A percentile compares a stretch with the other conserved stretches of the same genome.
Conservation (phyloP, 2,329 filamentous ascomycete species). For the Colletotrichum noveboracense region DNA sequence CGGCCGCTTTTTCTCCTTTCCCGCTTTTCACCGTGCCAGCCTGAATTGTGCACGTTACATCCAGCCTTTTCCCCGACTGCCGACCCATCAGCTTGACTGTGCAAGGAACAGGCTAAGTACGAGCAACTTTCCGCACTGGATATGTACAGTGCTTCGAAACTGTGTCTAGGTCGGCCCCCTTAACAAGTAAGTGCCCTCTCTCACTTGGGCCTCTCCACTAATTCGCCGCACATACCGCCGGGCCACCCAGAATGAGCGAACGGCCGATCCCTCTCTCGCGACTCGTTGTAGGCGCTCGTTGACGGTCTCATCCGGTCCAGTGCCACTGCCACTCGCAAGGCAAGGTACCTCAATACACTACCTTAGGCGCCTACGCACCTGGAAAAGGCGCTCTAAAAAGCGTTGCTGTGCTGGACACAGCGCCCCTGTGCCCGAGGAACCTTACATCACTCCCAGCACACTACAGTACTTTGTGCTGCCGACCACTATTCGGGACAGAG, state of each 20-base stretch:
- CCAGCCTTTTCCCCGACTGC: not conserved
- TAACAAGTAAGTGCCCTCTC: conserved; percentile 1
- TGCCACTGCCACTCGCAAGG: not conserved
- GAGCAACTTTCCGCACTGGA: not conserved
- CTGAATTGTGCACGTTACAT: not conserved
- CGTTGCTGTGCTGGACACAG: not conserved
- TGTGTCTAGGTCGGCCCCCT: not conserved
- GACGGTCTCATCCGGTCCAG: not conserved
- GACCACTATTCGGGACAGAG: not conserved
- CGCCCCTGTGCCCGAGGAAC: not conserved
- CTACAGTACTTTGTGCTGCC: not conserved
- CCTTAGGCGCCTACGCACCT: not conserved
- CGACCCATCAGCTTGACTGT: not conserved
- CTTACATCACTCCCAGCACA: not conserved
- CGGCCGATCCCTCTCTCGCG: conserved; percentile 12
- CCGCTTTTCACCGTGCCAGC: not conserved
- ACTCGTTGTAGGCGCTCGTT: not conserved
- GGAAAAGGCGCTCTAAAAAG: not conserved
- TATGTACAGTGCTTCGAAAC: not conserved
- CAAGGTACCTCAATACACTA: not conserved
- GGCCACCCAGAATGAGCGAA: conserved; percentile 37
- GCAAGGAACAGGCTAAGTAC: not conserved
- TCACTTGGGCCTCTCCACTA: conserved; percentile 50
- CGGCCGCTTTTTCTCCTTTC: conserved; percentile 13
- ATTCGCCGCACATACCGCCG: conserved; percentile 65